Evolutionary conservation across 768 basidiomycete species (phyloP).

Genomic region (Mycena venus): DNA sequence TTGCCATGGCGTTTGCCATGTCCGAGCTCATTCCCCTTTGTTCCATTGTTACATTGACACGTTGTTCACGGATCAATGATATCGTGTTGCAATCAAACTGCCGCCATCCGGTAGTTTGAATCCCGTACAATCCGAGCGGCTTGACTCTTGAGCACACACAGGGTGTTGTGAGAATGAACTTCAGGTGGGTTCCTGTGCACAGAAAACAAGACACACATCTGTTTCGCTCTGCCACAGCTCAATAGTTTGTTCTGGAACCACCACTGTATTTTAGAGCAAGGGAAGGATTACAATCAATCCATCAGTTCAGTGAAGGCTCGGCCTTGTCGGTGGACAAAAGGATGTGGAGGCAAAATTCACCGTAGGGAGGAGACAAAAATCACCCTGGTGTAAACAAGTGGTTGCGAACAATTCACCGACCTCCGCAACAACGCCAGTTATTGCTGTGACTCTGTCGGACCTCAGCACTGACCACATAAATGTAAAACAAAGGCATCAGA

Average conservation of each 20-base stretch:
- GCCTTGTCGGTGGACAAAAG: not conserved
- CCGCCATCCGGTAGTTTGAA: not conserved
- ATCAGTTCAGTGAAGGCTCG: not conserved
- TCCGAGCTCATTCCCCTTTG: not conserved
- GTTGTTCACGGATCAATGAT: not conserved
- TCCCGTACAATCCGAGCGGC: not conserved
- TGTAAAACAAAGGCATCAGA: not conserved
- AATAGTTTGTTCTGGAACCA: not conserved
- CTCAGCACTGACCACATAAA: not conserved
- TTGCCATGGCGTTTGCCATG: conserved; percentile 6
- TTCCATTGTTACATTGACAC: not conserved
- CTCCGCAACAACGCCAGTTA: not conserved
- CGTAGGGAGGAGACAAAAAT: not conserved
- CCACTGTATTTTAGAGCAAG: not conserved
- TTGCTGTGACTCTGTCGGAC: not conserved
- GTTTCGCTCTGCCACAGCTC: not conserved
- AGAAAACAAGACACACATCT: too few species aligned
- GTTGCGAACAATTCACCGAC: not conserved
- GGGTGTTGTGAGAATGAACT: too few species aligned
- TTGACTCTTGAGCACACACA: too few species aligned
- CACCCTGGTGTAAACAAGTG: not conserved
- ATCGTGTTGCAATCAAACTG: not conserved
- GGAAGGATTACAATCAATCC: not conserved
- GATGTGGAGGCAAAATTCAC: not conserved
- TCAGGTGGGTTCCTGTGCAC: too few species aligned